phyloP scores from a whole-genome alignment of 768 basidiomycete genomes.

The Chalciporus pseudorubinellus region DNA sequence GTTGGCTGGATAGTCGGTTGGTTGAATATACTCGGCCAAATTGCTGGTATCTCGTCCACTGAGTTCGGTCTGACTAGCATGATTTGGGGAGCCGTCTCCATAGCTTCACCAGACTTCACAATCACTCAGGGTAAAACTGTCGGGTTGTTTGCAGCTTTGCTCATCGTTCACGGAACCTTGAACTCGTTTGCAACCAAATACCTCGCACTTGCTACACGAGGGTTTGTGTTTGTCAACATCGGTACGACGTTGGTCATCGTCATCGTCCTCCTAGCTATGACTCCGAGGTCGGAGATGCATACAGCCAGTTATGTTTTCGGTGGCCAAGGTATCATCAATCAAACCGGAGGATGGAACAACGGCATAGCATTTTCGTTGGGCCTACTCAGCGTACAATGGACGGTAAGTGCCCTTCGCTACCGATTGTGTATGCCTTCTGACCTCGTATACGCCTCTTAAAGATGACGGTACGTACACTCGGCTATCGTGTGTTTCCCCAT shows the following conservation, averaged over 20 bases:
- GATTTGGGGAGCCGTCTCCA: conserved; percentile 70
- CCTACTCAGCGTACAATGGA: conserved; percentile 85
- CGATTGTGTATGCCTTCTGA: background rate
- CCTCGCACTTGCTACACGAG: conserved; percentile 69
- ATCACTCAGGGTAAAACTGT: conserved; percentile 60
- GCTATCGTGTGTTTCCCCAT: background rate
- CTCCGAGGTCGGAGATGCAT: conserved; percentile 76
- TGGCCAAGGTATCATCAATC: conserved; percentile 67
- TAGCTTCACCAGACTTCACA: conserved; percentile 1
- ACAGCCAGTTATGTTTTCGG: conserved; percentile 79
- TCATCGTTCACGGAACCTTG: conserved; percentile 68
- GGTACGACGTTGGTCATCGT: conserved; percentile 82
- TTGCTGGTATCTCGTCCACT: conserved; percentile 82
- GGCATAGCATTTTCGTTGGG: conserved; percentile 86
- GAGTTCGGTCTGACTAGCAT: conserved; percentile 79
- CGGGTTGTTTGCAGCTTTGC: conserved; percentile 71
- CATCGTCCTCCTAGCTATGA: conserved; percentile 76
- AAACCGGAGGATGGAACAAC: conserved; percentile 74
- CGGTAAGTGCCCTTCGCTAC: conserved; percentile 43
- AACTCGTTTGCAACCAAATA: conserved; percentile 75
- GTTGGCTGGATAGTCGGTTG: conserved; percentile 82
- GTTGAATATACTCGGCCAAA: conserved; percentile 82
- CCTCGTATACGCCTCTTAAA: conserved; percentile 19
- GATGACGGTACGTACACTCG: conserved; percentile 54
- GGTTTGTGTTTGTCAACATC: conserved; percentile 86